A percentile compares a stretch with the other conserved stretches of the same genome.
These are phyloP conservation scores for Colletotrichum sansevieriae DNA, from an alignment of 2,329 filamentous ascomycete species.

Conservation along the genomic window DNA sequence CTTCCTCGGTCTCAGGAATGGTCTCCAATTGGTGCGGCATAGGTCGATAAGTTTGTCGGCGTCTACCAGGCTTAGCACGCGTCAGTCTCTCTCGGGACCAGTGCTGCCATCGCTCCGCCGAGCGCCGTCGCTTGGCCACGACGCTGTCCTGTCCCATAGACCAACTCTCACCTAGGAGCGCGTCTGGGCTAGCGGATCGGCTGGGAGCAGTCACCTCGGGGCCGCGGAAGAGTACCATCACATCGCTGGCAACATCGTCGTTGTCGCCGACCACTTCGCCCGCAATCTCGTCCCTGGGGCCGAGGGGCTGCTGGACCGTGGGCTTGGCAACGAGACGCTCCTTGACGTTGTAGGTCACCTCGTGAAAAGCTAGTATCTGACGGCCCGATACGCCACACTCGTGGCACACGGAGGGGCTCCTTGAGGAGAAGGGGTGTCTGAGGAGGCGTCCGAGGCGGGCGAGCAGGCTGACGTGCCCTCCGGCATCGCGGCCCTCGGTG, in stretches of 20 bases:
- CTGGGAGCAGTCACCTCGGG: background rate
- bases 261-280: constrained; percentile 11
- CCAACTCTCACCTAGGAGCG: background rate
- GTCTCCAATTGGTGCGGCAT: background rate
- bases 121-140: background rate
- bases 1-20: constrained; percentile 4
- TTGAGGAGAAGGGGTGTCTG: background rate
- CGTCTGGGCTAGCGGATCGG: background rate
- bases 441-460: background rate
- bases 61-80: background rate
- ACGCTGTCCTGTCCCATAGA: background rate
- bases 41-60: background rate
- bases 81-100: constrained; percentile 8
- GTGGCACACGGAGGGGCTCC: constrained; percentile 5
- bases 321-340: background rate
- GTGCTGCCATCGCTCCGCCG: background rate
- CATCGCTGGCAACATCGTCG: constrained; percentile 14
- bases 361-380: background rate
- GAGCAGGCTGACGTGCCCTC: background rate
- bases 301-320: background rate
- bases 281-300: background rate
- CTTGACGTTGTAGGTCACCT: constrained; percentile 1
- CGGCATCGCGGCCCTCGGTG: background rate
- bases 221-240: background rate
- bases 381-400: constrained; percentile 13